phyloP scores from a whole-genome alignment of 495 filamentous ascomycete genomes.

The Xylaria acuta region DNA sequence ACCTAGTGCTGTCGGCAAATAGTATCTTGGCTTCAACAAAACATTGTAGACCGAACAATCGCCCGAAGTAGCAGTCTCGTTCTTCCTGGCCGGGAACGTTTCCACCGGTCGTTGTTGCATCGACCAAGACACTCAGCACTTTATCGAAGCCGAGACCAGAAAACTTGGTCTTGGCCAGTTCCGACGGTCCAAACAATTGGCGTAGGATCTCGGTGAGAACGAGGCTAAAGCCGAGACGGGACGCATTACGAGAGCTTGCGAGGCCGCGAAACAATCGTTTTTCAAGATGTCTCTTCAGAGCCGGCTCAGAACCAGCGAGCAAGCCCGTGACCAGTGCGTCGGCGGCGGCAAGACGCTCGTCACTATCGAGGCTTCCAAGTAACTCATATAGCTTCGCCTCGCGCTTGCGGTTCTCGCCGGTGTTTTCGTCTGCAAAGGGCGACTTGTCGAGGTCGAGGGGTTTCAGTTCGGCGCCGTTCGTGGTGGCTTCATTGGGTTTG shows the following conservation, averaged over 20 bases:
- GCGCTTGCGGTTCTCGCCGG: slow-evolving; percentile 49
- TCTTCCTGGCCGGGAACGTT: slow-evolving; percentile 79
- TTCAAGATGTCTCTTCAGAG: slow-evolving; percentile 59
- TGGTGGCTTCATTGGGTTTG: slow-evolving; percentile 42
- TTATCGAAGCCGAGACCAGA: slow-evolving; percentile 58
- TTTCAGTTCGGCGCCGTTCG: slow-evolving; percentile 37
- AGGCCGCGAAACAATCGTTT: slow-evolving; percentile 82
- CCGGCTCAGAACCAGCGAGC: slow-evolving; percentile 48
- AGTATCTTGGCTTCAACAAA: slow-evolving; percentile 80
- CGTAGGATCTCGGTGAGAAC: slow-evolving; percentile 82
- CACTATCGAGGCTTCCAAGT: slow-evolving; percentile 56
- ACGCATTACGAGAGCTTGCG: slow-evolving; percentile 87
- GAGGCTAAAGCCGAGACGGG: slow-evolving; percentile 87
- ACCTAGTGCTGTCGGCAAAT: slow-evolving; percentile 62
- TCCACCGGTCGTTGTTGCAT: slow-evolving; percentile 68
- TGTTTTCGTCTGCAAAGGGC: slow-evolving; percentile 52
- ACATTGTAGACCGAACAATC: slow-evolving; percentile 84
- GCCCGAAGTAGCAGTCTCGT: slow-evolving; percentile 82
- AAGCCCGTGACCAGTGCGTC: slow-evolving; percentile 56
- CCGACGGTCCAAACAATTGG: slow-evolving; percentile 61
- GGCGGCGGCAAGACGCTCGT: slow-evolving; percentile 58
- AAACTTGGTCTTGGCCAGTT: slow-evolving; percentile 51
- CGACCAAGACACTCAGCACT: slow-evolving; percentile 69
- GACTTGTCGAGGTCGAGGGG: slow-evolving; percentile 47
- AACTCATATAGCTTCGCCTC: slow-evolving; percentile 59